These are phyloP conservation scores for Epichloe sylvatica DNA, from an alignment of 2,329 filamentous ascomycete genomes.

Conservation along the genomic window DNA sequence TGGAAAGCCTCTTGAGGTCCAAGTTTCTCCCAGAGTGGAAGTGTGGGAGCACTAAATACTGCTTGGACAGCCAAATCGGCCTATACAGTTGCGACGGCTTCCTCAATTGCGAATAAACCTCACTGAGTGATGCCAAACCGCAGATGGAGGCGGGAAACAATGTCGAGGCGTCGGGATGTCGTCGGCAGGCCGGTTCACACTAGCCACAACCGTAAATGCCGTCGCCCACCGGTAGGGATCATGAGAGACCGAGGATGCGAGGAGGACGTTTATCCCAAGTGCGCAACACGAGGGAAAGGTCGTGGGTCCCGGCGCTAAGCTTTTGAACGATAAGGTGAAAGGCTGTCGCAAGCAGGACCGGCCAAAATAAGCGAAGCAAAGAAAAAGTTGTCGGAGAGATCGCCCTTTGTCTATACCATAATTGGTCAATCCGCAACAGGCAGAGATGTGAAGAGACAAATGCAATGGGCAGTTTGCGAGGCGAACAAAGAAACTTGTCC, in stretches of 20 bases:
- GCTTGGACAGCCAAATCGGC: neutral
- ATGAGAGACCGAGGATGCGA: neutral
- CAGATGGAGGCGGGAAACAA: neutral
- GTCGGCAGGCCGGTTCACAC: neutral
- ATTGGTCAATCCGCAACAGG: neutral
- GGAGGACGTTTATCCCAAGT: neutral
- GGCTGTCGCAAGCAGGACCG: constrained; percentile 21
- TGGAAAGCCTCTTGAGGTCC: neutral
- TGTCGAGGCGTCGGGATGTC: neutral
- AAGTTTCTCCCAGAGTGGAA: neutral
- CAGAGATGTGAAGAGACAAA: neutral
- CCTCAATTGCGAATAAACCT: neutral
- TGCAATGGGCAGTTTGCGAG: neutral
- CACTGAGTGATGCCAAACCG: neutral
- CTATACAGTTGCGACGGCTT: neutral
- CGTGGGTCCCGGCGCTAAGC: neutral
- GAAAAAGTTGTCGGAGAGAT: neutral
- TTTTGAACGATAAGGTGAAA: neutral
- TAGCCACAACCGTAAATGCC: neutral
- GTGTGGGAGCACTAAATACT: neutral
- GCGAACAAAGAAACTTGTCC: neutral
- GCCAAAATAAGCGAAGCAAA: constrained; percentile 31
- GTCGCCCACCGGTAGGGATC: neutral
- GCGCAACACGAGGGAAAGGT: neutral
- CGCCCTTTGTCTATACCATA: neutral